A percentile compares a stretch with the other conserved stretches of the same genome.
Evolutionary conservation across 192 early-diverging fungal species (phyloP).

Genomic region (Funneliformis mosseae): DNA sequence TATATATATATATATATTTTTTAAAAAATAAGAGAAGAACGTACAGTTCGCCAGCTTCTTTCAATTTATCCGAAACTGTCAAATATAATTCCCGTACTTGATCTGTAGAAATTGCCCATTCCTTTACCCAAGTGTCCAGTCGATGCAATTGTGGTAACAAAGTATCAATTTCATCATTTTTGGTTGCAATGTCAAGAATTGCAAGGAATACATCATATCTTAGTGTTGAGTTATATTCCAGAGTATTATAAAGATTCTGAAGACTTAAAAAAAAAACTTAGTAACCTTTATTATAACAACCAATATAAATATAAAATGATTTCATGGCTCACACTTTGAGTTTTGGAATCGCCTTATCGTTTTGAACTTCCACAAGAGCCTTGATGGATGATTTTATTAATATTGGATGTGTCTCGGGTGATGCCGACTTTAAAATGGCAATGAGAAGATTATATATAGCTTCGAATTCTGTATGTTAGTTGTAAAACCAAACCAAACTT

Average conservation of each 20-base stretch:
- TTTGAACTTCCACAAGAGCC: background rate
- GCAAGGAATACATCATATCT: constrained; percentile 71
- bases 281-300: constrained; percentile 31
- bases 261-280: constrained; percentile 55
- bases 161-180: constrained; percentile 68
- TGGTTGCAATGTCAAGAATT: constrained; percentile 75
- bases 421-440: constrained; percentile 30
- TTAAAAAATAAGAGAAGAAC: constrained; percentile 33
- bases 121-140: constrained; percentile 64
- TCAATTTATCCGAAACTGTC: constrained; percentile 63
- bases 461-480: constrained; percentile 19
- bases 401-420: constrained; percentile 14
- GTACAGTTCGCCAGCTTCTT: constrained; percentile 61
- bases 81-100: constrained; percentile 65
- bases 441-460: constrained; percentile 27
- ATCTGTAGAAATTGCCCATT: constrained; percentile 67
- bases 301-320: background rate
- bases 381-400: constrained; percentile 25
- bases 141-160: constrained; percentile 64
- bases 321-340: constrained; percentile 14
- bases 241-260: constrained; percentile 85
- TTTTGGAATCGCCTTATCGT: constrained; percentile 30
- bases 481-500: background rate
- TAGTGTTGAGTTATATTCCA: constrained; percentile 55
- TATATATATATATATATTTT: background rate